A percentile compares a stretch with the other conserved stretches of the same genome.
phyloP scores from a whole-genome alignment of 2,329 filamentous ascomycete genomes.

The Alternaria viburni region DNA sequence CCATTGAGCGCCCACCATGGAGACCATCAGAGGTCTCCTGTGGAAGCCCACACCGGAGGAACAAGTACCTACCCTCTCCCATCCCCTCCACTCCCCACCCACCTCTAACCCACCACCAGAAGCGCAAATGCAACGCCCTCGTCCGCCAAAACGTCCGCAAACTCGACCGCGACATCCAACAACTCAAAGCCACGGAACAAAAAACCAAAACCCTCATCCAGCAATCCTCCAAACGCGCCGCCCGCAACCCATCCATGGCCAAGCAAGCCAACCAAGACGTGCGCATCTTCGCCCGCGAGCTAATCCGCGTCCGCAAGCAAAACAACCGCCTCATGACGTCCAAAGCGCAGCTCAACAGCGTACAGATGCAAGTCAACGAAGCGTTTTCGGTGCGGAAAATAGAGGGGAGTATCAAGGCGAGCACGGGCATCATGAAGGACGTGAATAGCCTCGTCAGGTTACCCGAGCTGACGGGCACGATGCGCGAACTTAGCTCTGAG shows the following conservation, averaged over 20 bases:
- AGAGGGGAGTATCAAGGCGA: conserved; percentile 85
- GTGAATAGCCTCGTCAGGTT: conserved; percentile 85
- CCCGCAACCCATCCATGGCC: conserved; percentile 78
- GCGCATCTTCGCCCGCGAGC: conserved; percentile 85
- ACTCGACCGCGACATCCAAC: conserved; percentile 87
- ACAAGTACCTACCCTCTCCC: conserved; percentile 67
- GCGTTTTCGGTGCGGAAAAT: conserved; percentile 96
- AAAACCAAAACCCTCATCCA: conserved; percentile 82
- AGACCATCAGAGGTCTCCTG: conserved; percentile 84
- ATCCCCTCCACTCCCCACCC: background rate
- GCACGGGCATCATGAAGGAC: conserved; percentile 95
- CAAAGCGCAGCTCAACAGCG: conserved; percentile 89
- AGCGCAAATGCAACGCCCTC: conserved; percentile 92
- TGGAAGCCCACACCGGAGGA: conserved; percentile 91
- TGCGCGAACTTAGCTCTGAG: conserved; percentile 86
- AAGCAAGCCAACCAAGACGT: conserved; percentile 82
- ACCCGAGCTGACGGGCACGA: conserved; percentile 86
- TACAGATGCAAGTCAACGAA: conserved; percentile 97
- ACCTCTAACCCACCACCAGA: conserved; percentile 59
- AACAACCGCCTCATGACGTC: conserved; percentile 77
- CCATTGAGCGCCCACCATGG: conserved; percentile 64
- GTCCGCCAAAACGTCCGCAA: conserved; percentile 91
- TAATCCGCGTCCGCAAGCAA: conserved; percentile 82
- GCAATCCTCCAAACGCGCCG: conserved; percentile 78
- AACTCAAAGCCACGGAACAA: conserved; percentile 76